Percentiles rank a stretch among this genome's conserved stretches.
phyloP scores from a whole-genome alignment of 371 early-diverging fungal species.

The Conidiobolus incongruus region DNA sequence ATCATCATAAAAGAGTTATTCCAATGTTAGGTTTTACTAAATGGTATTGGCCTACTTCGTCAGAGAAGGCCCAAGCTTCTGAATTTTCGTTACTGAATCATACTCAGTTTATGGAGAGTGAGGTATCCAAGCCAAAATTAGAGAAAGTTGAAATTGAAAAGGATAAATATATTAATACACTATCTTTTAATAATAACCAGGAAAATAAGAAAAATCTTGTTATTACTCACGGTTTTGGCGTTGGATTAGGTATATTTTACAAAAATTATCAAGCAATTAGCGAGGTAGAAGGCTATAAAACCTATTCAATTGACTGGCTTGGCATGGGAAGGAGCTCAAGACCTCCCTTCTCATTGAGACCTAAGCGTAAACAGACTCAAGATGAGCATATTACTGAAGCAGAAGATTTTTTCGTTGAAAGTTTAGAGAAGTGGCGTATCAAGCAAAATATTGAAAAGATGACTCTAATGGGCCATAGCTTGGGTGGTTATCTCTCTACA shows the following conservation, averaged over 20 bases:
- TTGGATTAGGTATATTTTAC: slow-evolving; percentile 77
- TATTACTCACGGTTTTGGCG: slow-evolving; percentile 80
- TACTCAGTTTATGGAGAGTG: background rate
- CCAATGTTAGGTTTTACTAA: background rate
- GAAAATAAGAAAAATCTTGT: slow-evolving; percentile 19
- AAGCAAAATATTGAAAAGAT: slow-evolving; percentile 52
- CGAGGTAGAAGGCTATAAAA: slow-evolving; percentile 32
- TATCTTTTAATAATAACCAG: background rate
- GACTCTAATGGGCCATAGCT: slow-evolving; percentile 61
- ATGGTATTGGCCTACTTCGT: background rate
- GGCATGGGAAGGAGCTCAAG: slow-evolving; percentile 72
- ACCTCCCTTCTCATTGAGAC: slow-evolving; percentile 27
- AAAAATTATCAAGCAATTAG: slow-evolving; percentile 49
- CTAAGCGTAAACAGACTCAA: slow-evolving; percentile 14
- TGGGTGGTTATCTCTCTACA: slow-evolving; percentile 74
- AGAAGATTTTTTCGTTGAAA: slow-evolving; percentile 74
- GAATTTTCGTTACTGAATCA: background rate
- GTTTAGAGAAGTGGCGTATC: slow-evolving; percentile 76
- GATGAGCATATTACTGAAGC: slow-evolving; percentile 26
- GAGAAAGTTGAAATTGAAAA: background rate
- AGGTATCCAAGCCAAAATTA: too few species aligned
- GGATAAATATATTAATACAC: slow-evolving; percentile 1
- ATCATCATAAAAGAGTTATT: background rate
- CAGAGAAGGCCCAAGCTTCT: background rate
- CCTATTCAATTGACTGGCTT: slow-evolving; percentile 75